phyloP scores from a whole-genome alignment of 2,329 filamentous ascomycete genomes.

The Trichoderma sp. region DNA sequence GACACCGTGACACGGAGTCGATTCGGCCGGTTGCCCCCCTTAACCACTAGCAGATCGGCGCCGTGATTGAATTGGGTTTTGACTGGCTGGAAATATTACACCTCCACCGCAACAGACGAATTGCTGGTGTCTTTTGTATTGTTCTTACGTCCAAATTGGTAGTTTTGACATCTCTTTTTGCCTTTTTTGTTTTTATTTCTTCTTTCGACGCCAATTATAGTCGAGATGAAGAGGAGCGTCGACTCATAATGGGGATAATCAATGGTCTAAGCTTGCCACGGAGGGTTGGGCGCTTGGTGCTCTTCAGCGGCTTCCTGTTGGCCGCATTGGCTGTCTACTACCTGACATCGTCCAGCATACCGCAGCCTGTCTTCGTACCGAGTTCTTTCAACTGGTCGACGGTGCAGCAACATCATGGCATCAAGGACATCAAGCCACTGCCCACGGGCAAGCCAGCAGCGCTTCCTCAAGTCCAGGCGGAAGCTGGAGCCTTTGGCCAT shows the following conservation, averaged over 20 bases:
- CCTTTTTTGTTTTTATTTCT: background rate
- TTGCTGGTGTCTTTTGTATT: background rate
- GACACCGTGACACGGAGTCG: background rate
- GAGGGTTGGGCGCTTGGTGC: slow-evolving; percentile 26
- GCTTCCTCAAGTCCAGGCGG: slow-evolving; percentile 35
- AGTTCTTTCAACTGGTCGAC: slow-evolving; percentile 35
- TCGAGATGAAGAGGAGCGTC: slow-evolving; percentile 15
- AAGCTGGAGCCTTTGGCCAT: slow-evolving; percentile 25
- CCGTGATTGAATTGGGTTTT: background rate
- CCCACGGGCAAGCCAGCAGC: slow-evolving; percentile 28
- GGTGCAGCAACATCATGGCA: slow-evolving; percentile 30
- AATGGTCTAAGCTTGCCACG: slow-evolving; percentile 28
- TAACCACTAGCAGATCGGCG: background rate
- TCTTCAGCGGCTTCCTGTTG: slow-evolving; percentile 25
- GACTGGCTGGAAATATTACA: background rate
- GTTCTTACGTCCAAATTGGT: background rate
- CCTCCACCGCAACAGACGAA: background rate
- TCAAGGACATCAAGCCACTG: slow-evolving; percentile 32
- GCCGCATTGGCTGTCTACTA: slow-evolving; percentile 26
- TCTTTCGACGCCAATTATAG: background rate
- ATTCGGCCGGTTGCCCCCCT: background rate
- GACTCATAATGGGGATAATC: slow-evolving; percentile 4
- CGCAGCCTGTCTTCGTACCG: slow-evolving; percentile 24
- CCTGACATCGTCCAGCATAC: background rate
- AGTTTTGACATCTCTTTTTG: background rate